Conservation (phyloP, 768 basidiomycete species). For the Pleurotus cornucopiae region DNA sequence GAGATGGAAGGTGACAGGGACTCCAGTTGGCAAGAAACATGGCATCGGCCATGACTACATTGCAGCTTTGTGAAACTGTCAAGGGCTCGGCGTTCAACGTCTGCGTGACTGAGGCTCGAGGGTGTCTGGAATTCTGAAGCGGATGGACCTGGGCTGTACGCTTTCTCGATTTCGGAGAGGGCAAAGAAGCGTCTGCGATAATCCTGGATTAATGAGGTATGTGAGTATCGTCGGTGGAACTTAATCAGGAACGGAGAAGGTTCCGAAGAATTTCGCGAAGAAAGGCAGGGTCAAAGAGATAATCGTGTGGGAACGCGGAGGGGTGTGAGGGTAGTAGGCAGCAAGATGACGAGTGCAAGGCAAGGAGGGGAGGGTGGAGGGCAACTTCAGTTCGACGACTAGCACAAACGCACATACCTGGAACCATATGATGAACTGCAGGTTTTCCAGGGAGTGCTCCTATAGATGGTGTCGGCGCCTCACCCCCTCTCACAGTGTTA, state of each 20-base stretch:
- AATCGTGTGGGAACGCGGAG: conserved; percentile 5
- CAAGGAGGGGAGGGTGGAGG: not conserved
- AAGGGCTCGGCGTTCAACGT: conserved; percentile 7
- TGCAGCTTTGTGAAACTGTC: not conserved
- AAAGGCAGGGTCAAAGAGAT: not conserved
- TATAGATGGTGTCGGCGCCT: conserved; percentile 4
- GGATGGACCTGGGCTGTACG: conserved; percentile 5
- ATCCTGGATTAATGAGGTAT: conserved; percentile 18
- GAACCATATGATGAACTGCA: conserved; percentile 33
- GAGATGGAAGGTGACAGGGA: not conserved
- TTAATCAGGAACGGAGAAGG: not conserved
- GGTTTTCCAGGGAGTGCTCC: conserved; percentile 27
- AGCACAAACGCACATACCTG: conserved; percentile 15
- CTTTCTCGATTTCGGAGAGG: conserved; percentile 17
- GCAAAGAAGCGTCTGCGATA: conserved; percentile 30
- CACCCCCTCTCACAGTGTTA: no score
- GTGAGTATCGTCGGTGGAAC: not conserved
- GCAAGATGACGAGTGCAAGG: not conserved
- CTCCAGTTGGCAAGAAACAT: not conserved
- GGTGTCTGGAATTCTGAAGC: conserved; percentile 15
- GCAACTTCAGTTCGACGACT: not conserved
- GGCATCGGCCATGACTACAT: conserved; percentile 1
- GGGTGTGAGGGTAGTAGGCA: not conserved
- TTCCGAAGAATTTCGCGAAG: not conserved
- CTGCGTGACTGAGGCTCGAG: conserved; percentile 19